Conservation (phyloP, 495 filamentous ascomycete species). For the Copromyces sp. region DNA sequence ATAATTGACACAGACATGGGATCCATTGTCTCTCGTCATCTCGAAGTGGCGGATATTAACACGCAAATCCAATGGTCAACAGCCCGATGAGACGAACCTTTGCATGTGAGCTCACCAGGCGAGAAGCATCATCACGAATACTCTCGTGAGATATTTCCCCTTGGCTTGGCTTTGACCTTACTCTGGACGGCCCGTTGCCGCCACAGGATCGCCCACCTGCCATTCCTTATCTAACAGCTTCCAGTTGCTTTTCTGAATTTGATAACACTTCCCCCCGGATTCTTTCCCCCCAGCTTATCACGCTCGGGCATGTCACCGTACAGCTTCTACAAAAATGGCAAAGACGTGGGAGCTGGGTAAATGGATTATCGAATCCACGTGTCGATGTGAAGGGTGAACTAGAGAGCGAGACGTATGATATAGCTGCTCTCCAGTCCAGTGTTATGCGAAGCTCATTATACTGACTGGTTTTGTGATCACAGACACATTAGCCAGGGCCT, state of each 20-base stretch:
- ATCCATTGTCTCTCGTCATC: neutral
- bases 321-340: neutral
- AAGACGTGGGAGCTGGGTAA: neutral
- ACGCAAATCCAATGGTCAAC: neutral
- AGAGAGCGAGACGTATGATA: neutral
- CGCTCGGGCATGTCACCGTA: neutral
- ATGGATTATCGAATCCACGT: neutral
- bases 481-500: conserved; percentile 20
- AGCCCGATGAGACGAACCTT: neutral
- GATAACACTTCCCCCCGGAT: neutral
- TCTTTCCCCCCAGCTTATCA: neutral
- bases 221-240: no score
- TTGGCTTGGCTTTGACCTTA: neutral
- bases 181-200: neutral
- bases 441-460: neutral
- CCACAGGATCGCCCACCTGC: neutral
- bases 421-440: neutral
- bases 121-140: neutral
- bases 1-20: neutral
- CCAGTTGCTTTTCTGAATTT: neutral
- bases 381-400: neutral
- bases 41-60: neutral
- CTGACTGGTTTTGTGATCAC: conserved; percentile 4
- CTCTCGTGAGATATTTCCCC: neutral
- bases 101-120: neutral